Evolutionary conservation across 257 asterid genomes (phyloP).

Genomic region (Mentha longifolia): DNA sequence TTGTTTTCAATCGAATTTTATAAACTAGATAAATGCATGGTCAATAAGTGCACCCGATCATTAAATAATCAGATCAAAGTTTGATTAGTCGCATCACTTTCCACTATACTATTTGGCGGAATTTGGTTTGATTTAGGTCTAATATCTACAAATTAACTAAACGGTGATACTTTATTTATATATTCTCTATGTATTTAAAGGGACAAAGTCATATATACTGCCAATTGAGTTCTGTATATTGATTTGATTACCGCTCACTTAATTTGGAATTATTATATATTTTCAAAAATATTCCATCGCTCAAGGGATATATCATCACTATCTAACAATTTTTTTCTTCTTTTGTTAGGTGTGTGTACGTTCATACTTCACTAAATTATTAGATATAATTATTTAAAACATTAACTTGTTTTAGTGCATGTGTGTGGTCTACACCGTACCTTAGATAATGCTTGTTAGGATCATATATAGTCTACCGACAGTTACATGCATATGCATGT

Average conservation of each 20-base stretch:
- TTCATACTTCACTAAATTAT: background rate
- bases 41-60: background rate
- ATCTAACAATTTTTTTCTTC: background rate
- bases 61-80: background rate
- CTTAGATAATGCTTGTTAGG: background rate
- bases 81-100: conserved; percentile 3
- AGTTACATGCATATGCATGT: background rate
- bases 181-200: background rate
- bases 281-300: conserved; percentile 22
- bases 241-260: conserved; percentile 14
- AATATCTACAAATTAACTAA: background rate
- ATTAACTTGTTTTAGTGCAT: background rate
- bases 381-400: background rate
- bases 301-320: conserved; percentile 17
- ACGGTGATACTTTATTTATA: background rate
- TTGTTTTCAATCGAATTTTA: background rate
- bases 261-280: conserved; percentile 23
- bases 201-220: background rate
- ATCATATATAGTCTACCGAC: conserved; percentile 29
- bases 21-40: background rate
- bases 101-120: conserved; percentile 22
- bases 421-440: background rate
- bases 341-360: conserved; percentile 2
- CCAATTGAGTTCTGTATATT: background rate
- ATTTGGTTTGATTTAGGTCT: conserved; percentile 26